A percentile compares a stretch with the other conserved stretches of the same genome.
Conservation (phyloP, 2,329 filamentous ascomycete genomes). For the Pyricularia pennisetigena region DNA sequence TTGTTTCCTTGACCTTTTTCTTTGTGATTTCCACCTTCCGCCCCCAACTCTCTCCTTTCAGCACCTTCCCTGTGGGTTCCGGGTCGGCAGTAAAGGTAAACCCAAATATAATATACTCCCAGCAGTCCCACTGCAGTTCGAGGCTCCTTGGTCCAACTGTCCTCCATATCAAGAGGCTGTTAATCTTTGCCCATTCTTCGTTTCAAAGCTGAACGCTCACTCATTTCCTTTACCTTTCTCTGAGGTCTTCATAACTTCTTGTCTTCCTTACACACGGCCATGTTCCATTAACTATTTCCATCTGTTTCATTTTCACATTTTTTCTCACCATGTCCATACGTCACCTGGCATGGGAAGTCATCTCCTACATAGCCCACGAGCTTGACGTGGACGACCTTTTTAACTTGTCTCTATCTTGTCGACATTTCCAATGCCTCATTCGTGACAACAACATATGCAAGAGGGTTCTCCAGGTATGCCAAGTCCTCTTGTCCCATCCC, state of each 20-base stretch:
- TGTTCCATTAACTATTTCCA: neutral
- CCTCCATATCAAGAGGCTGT: neutral
- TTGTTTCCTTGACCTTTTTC: too few relatives aligned
- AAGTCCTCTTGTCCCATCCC: slow-evolving; percentile 12
- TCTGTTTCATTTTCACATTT: neutral
- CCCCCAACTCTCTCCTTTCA: too few relatives aligned
- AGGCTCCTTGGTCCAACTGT: neutral
- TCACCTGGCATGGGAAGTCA: slow-evolving; percentile 52
- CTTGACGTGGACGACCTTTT: slow-evolving; percentile 50
- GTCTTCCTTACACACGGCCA: neutral
- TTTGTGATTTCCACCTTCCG: too few relatives aligned
- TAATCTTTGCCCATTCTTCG: neutral
- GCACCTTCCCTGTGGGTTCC: too few relatives aligned
- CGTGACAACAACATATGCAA: slow-evolving; percentile 46
- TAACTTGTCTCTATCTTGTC: slow-evolving; percentile 42
- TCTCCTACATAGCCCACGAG: slow-evolving; percentile 44
- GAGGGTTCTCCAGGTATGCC: slow-evolving; percentile 43
- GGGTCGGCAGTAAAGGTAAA: neutral
- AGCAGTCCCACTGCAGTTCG: too few relatives aligned
- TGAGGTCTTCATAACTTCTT: neutral
- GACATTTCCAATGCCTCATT: slow-evolving; percentile 38
- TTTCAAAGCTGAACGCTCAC: neutral
- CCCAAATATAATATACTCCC: neutral
- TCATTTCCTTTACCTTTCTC: neutral
- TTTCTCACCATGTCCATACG: slow-evolving; percentile 18